These are phyloP conservation scores for Carex pumila DNA, from an alignment of 176 grass and related monocot genomes.

Conservation along the genomic window DNA sequence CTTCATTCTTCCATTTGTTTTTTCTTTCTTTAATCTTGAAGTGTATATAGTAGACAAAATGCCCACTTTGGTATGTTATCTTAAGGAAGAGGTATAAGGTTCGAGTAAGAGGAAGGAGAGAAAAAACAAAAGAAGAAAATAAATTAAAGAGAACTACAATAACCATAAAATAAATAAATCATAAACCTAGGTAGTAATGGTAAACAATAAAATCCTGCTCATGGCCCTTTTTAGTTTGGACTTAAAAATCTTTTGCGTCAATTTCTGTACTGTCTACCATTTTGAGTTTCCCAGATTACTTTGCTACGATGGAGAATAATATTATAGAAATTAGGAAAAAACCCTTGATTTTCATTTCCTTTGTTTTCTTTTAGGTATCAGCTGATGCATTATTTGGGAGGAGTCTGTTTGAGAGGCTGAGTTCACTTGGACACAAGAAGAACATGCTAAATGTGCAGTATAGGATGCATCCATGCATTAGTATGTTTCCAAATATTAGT, in stretches of 20 bases:
- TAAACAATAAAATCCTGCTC: neutral
- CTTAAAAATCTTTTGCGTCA: neutral
- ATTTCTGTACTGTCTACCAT: neutral
- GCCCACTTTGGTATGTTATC: neutral
- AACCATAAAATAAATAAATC: neutral
- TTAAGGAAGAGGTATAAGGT: neutral
- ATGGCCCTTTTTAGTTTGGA: neutral
- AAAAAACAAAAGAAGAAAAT: neutral
- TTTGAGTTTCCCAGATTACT: too few relatives aligned
- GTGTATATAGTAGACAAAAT: neutral
- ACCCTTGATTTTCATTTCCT: neutral
- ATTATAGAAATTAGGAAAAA: neutral
- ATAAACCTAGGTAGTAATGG: neutral
- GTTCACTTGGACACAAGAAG: constrained; percentile 59
- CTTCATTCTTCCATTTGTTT: neutral
- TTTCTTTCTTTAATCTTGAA: constrained; percentile 15
- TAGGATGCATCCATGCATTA: constrained; percentile 82
- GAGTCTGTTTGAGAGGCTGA: constrained; percentile 70
- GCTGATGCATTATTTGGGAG: constrained; percentile 54
- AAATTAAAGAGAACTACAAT: neutral
- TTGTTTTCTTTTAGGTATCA: constrained; percentile 30
- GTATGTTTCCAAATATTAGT: constrained; percentile 57
- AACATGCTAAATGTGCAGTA: constrained; percentile 71
- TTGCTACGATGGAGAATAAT: neutral
- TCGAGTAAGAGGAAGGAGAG: neutral